Evolutionary conservation across 306 rosid species (phyloP).

Genomic region (Adenanthera pavonina): DNA sequence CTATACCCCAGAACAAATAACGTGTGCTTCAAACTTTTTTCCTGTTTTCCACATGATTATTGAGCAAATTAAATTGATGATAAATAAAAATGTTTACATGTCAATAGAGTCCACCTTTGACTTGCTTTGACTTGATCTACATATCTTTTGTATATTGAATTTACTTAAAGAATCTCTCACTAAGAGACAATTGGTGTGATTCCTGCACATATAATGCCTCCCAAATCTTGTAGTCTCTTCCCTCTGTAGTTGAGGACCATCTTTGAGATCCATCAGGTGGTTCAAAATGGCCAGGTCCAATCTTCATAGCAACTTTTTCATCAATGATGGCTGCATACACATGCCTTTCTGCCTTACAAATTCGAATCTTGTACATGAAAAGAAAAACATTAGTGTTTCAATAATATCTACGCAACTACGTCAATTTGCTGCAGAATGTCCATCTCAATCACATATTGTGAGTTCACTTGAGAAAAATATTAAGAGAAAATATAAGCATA

Average conservation of each 20-base stretch:
- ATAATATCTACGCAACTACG: not conserved
- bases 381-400: conserved; percentile 29
- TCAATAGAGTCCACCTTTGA: not conserved
- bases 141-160: not conserved
- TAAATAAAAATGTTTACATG: not conserved
- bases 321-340: conserved; percentile 87
- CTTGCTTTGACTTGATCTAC: not conserved
- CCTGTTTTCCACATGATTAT: not conserved
- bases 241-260: conserved; percentile 69
- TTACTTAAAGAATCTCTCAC: not conserved
- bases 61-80: not conserved
- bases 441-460: not conserved
- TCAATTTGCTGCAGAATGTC: not conserved
- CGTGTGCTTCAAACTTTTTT: not conserved
- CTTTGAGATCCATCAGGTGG: conserved; percentile 64
- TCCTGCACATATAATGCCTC: conserved; percentile 51
- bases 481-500: conserved; percentile 7
- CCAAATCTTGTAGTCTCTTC: conserved; percentile 90
- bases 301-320: conserved; percentile 76
- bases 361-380: conserved; percentile 60
- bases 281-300: conserved; percentile 91
- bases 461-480: conserved; percentile 16
- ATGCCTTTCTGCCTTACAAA: conserved; percentile 81
- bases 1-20: conserved; percentile 14
- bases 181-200: conserved; percentile 19